Evolutionary conservation across 2,329 filamentous ascomycete genomes (phyloP).

Genomic region (Colletotrichum limetticola): DNA sequence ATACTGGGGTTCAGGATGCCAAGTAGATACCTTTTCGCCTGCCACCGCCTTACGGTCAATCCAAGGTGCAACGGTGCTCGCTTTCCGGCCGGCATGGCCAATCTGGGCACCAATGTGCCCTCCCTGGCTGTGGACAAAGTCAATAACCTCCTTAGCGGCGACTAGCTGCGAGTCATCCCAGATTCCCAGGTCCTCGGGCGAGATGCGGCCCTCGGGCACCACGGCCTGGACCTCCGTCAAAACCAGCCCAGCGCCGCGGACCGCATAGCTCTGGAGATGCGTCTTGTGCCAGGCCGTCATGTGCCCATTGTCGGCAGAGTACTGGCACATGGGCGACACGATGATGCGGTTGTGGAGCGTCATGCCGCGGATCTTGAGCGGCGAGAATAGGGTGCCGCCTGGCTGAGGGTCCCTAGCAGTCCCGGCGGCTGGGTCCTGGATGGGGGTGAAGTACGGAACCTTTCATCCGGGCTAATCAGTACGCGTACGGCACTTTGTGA

Average conservation of each 20-base stretch:
- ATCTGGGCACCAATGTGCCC: constrained; percentile 77
- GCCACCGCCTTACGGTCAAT: constrained; percentile 63
- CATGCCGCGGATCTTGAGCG: constrained; percentile 54
- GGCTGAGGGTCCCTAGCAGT: constrained; percentile 58
- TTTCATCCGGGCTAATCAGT: constrained; percentile 6
- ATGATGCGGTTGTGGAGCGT: constrained; percentile 58
- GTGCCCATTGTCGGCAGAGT: constrained; percentile 53
- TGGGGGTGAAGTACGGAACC: constrained; percentile 59
- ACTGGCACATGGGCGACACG: constrained; percentile 60
- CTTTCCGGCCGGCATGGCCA: constrained; percentile 74
- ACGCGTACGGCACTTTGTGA: neutral
- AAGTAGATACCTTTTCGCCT: constrained; percentile 46
- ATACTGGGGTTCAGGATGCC: neutral
- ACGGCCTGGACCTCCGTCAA: constrained; percentile 78
- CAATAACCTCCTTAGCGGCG: constrained; percentile 65
- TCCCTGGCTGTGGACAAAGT: constrained; percentile 75
- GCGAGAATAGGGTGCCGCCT: constrained; percentile 55
- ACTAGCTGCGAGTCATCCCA: constrained; percentile 80
- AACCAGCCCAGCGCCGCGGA: constrained; percentile 65
- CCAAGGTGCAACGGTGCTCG: constrained; percentile 65
- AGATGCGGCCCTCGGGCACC: constrained; percentile 75
- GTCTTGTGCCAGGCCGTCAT: constrained; percentile 55
- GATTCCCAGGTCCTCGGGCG: constrained; percentile 73
- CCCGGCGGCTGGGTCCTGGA: constrained; percentile 57
- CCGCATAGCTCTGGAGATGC: constrained; percentile 50